phyloP scores from a whole-genome alignment of 164 flowering plant genomes.

The Houttuynia cordata region DNA sequence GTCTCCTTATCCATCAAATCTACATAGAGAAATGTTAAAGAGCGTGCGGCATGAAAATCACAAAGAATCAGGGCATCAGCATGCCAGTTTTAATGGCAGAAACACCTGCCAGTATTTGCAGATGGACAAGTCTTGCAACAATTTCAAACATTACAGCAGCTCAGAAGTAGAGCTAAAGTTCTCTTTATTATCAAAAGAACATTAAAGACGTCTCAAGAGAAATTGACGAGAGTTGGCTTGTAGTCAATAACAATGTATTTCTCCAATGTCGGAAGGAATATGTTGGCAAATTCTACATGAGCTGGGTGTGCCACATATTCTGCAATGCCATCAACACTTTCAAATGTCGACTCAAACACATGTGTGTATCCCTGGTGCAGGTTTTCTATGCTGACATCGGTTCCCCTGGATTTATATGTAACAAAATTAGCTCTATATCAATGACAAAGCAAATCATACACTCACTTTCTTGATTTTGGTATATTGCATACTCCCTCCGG shows the following conservation, averaged over 20 bases:
- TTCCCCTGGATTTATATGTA: constrained; percentile 39
- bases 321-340: constrained; percentile 57
- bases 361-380: constrained; percentile 81
- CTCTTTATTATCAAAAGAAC: too few species aligned
- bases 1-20: too few species aligned
- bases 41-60: too few species aligned
- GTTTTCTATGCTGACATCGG: constrained; percentile 68
- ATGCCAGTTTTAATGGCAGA: too few species aligned
- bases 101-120: too few species aligned
- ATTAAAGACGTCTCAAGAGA: background rate
- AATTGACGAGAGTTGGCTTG: constrained; percentile 39
- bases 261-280: constrained; percentile 38
- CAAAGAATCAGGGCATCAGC: too few species aligned
- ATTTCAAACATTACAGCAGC: too few species aligned
- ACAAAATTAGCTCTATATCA: background rate
- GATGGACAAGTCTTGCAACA: too few species aligned
- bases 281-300: constrained; percentile 57
- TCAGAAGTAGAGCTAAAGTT: too few species aligned
- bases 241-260: constrained; percentile 63
- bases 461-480: background rate
- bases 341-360: constrained; percentile 72
- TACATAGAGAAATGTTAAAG: too few species aligned
- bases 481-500: too few species aligned
- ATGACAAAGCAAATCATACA: background rate
- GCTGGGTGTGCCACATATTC: constrained; percentile 67